A percentile compares a stretch with the other conserved stretches of the same genome.
Conservation (phyloP, 352 stramenopile species). For the Labyrinthula sp. region DNA sequence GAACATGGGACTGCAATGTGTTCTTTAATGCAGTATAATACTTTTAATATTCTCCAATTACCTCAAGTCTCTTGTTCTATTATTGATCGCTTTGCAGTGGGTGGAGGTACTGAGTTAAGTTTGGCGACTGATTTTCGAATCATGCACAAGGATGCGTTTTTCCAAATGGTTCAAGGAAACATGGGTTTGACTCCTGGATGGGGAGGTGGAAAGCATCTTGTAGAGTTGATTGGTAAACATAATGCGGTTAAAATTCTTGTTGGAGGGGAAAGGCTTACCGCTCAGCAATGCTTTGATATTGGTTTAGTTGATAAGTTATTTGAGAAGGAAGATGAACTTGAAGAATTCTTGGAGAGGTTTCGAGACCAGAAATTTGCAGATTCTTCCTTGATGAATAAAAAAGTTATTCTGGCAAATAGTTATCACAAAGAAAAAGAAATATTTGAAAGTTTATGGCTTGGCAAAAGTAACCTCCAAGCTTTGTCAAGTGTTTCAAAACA, state of each 20-base stretch:
- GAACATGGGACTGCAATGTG: conserved; percentile 23
- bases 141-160: conserved; percentile 12
- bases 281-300: conserved; percentile 2
- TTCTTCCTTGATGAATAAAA: no score
- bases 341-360: no score
- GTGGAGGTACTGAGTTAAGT: conserved; percentile 17
- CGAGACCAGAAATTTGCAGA: no score
- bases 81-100: conserved; percentile 16
- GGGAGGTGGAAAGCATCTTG: conserved; percentile 19
- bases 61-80: conserved; percentile 13
- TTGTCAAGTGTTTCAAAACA: no score
- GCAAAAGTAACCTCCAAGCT: no score
- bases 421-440: no score
- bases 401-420: no score
- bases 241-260: conserved; percentile 17
- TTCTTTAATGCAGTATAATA: conserved; percentile 18
- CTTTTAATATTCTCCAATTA: conserved; percentile 4
- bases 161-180: conserved; percentile 25
- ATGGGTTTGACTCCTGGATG: conserved; percentile 8
- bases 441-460: no score
- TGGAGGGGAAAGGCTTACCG: conserved; percentile 4
- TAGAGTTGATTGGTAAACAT: conserved; percentile 3
- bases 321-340: conserved; percentile 1
- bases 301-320: conserved; percentile 7
- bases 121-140: conserved; percentile 19